phyloP scores from a whole-genome alignment of 73 alveolate genomes.

The Uronychia setigera region DNA sequence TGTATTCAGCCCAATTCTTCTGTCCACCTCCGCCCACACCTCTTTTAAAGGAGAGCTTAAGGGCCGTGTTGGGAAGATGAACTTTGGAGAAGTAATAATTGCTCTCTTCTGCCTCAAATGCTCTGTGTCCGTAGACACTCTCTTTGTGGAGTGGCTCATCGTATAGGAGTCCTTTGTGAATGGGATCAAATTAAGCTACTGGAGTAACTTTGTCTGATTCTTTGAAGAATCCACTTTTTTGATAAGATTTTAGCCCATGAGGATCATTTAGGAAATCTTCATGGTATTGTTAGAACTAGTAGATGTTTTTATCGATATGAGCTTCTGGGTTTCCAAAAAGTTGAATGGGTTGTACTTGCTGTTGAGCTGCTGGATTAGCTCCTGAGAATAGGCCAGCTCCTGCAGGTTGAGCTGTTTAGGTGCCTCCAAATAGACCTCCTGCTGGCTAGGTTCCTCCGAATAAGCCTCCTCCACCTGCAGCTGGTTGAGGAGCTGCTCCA shows the following conservation, averaged over 20 bases:
- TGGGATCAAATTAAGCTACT: neutral
- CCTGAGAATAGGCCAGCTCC: neutral
- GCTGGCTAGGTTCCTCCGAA: neutral
- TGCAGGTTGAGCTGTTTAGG: neutral
- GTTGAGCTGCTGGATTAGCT: neutral
- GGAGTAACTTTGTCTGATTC: neutral
- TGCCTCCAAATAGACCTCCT: neutral
- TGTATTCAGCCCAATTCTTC: neutral
- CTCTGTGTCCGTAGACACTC: neutral
- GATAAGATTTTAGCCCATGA: neutral
- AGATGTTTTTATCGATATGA: too few relatives aligned
- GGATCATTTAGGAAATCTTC: neutral
- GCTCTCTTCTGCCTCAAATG: neutral
- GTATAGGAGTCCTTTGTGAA: neutral
- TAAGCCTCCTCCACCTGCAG: too few relatives aligned
- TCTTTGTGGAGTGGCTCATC: neutral
- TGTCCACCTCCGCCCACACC: neutral
- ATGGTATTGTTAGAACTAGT: neutral
- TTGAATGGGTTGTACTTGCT: neutral
- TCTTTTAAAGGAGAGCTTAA: neutral
- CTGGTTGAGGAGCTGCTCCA: neutral
- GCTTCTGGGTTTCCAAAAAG: neutral
- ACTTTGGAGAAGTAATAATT: neutral
- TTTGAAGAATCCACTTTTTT: neutral
- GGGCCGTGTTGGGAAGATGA: neutral